Conservation (phyloP, 306 rosid genomes). For the Carpinus fangiana region DNA sequence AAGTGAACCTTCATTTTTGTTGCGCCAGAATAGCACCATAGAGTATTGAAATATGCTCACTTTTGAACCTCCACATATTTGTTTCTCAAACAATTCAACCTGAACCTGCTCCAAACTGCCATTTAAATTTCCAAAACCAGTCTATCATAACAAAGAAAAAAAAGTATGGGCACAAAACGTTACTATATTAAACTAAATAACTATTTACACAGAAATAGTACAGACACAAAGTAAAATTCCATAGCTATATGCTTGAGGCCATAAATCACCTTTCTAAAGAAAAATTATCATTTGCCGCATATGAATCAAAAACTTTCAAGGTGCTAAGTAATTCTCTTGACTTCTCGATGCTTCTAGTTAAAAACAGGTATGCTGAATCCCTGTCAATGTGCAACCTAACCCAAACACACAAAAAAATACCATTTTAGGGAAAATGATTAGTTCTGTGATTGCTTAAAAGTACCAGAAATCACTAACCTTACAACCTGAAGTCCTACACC, state of each 20-base stretch:
- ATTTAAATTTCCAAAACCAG: slow-evolving; percentile 83
- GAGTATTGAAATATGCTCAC: slow-evolving; percentile 85
- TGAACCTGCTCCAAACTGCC: slow-evolving; percentile 99
- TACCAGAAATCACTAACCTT: slow-evolving; percentile 59
- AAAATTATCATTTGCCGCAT: slow-evolving; percentile 40
- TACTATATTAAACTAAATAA: not conserved
- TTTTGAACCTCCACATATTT: slow-evolving; percentile 73
- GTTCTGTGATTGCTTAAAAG: slow-evolving; percentile 19
- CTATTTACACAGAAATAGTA: not conserved
- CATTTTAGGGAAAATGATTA: slow-evolving; percentile 21
- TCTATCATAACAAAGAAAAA: slow-evolving; percentile 51
- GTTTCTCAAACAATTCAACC: slow-evolving; percentile 79
- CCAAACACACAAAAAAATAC: slow-evolving; percentile 30
- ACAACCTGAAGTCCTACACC: slow-evolving; percentile 89
- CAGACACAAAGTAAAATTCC: slow-evolving; percentile 4
- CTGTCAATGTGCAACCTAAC: slow-evolving; percentile 58
- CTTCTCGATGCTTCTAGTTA: slow-evolving; percentile 72
- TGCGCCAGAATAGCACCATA: slow-evolving; percentile 62
- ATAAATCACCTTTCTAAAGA: slow-evolving; percentile 63
- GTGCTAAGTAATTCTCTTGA: slow-evolving; percentile 61
- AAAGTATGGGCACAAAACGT: slow-evolving; percentile 7
- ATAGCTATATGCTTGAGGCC: not conserved
- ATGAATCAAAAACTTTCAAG: slow-evolving; percentile 51
- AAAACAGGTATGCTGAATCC: slow-evolving; percentile 60
- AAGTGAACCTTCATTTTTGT: slow-evolving; percentile 56